Evolutionary conservation across 2,329 filamentous ascomycete species (phyloP), one percentile per base, ranked within the genome.

Genomic region (Curvularia lunata): DNA sequence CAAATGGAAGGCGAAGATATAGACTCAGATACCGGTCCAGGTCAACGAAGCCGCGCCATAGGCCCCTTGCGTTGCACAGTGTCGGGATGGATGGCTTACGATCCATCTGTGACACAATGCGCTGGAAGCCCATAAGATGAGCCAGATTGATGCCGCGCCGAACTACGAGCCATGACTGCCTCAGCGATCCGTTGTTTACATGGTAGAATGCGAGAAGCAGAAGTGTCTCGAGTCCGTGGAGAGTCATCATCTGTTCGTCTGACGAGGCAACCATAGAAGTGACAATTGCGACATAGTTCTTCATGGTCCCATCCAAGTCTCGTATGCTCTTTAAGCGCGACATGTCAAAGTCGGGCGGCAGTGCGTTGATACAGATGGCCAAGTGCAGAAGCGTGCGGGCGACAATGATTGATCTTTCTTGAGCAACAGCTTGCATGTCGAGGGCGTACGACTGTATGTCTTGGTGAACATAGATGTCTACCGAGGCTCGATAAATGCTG

Each of bases 91-190:
- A 62, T 4, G 71, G 64, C 3, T 62, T 53, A 12, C 53, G 28
- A 9, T 62, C 63, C n/a, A 59, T 45, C 47, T 71, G 64, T 1
- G 52, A 51, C 13, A 75, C 67, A 28, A 75, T 75, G 43, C 71
- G 74, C 42, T 76, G 74, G 52, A 75, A 73, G 1, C 74, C 74
- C 73, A 76, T 75, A 2, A 76, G 68, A 21, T 76, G 71, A 16
- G 74, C 73, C 5, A 75, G 56, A 25, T 69, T 75, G 42, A 75
- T 61, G n/a, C 70, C 71, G 40, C 74, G 68, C 38, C 72, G 65
- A 27, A 72, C 52, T 18, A 73, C 61, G 5, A 76, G 70, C 74
- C 74, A 76, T 1, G 72, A 62, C 63, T 75, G 69, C 28, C 73
- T 61, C 8, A 75, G 64, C 41, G 72, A 72, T 3, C 68, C 69